These are phyloP conservation scores for Sonneratia caseolaris DNA, from an alignment of 345 rosid species.

Conservation along the genomic window DNA sequence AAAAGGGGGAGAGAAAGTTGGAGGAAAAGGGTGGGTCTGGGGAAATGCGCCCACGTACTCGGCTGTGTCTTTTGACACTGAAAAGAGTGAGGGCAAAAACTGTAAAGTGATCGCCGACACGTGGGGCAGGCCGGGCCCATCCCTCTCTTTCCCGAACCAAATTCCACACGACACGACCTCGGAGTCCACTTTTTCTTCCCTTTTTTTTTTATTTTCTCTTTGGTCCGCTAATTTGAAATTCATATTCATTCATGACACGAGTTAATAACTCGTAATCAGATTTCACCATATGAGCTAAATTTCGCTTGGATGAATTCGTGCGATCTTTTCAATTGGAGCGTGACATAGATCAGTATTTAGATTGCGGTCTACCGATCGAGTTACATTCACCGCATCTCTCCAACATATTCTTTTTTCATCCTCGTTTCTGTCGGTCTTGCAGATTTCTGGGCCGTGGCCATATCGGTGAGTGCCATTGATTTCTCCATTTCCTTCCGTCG, in stretches of 20 bases:
- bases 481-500: not conserved
- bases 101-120: not conserved
- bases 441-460: not conserved
- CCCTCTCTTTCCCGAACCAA: not conserved
- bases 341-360: too few species aligned
- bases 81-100: not conserved
- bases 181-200: too few species aligned
- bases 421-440: not conserved
- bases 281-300: too few species aligned
- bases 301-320: too few species aligned
- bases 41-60: constrained; percentile 1
- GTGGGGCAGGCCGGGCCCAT: not conserved
- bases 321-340: too few species aligned
- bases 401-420: too few species aligned
- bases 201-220: too few species aligned
- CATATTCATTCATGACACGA: too few species aligned
- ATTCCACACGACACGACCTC: not conserved
- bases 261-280: too few species aligned
- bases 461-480: not conserved
- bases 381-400: too few species aligned
- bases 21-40: not conserved
- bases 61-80: not conserved
- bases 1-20: not conserved
- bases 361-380: too few species aligned
- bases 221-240: too few species aligned